phyloP scores from a whole-genome alignment of 306 rosid species.

The Sophora flavescens region DNA sequence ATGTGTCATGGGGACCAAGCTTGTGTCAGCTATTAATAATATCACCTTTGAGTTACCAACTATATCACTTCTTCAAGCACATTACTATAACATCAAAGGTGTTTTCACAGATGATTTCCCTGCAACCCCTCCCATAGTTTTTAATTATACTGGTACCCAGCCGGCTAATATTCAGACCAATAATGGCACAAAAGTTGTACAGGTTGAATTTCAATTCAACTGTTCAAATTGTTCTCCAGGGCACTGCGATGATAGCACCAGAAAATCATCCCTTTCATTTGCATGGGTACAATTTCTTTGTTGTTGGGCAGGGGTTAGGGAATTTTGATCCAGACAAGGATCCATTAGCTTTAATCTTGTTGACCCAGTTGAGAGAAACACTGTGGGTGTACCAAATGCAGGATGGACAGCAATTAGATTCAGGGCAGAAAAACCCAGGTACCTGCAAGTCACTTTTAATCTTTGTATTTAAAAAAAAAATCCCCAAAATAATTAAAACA shows the following conservation, averaged over 20 bases:
- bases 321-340: slow-evolving; percentile 70
- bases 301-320: slow-evolving; percentile 72
- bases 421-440: slow-evolving; percentile 84
- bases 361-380: slow-evolving; percentile 84
- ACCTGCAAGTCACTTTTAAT: neutral
- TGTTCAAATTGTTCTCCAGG: slow-evolving; percentile 70
- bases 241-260: slow-evolving; percentile 67
- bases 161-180: slow-evolving; percentile 60
- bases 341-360: slow-evolving; percentile 63
- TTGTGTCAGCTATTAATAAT: slow-evolving; percentile 68
- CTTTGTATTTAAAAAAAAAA: too few relatives aligned
- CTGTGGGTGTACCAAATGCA: slow-evolving; percentile 65
- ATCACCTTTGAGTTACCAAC: slow-evolving; percentile 65
- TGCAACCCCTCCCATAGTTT: slow-evolving; percentile 59
- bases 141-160: slow-evolving; percentile 67
- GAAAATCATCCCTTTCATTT: slow-evolving; percentile 79
- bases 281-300: slow-evolving; percentile 77
- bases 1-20: slow-evolving; percentile 52
- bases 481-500: too few relatives aligned
- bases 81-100: slow-evolving; percentile 63
- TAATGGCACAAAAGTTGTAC: slow-evolving; percentile 67
- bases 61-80: slow-evolving; percentile 74
- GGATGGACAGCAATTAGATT: slow-evolving; percentile 88
- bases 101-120: slow-evolving; percentile 77
- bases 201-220: slow-evolving; percentile 62